Evolutionary conservation across 1,284 basidiomycete genomes (phyloP).

Genomic region (Microbotryum lychnidis-dioicae): DNA sequence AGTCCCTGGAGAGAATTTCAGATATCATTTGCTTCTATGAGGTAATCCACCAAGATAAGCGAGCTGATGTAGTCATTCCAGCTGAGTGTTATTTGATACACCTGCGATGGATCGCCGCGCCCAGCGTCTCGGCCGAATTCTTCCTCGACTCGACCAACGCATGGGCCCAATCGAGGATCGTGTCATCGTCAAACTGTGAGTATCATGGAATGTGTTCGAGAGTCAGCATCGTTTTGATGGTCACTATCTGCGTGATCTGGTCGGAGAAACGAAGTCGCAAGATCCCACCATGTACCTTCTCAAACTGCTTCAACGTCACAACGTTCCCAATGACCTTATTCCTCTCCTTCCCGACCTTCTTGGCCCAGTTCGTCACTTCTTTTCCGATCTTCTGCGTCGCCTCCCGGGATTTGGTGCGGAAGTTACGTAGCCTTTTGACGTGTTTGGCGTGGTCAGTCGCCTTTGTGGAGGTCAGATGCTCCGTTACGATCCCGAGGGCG

Average conservation of each 20-base stretch:
- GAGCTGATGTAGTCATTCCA: too few relatives aligned
- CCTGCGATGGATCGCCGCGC: conserved; percentile 19
- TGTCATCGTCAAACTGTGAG: conserved; percentile 20
- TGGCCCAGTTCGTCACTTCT: conserved; percentile 18
- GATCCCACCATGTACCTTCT: conserved; percentile 1
- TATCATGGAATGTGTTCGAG: background rate
- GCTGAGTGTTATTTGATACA: conserved; percentile 13
- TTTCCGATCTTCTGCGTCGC: conserved; percentile 12
- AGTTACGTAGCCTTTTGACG: conserved; percentile 17
- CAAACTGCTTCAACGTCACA: conserved; percentile 2
- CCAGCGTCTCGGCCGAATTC: conserved; percentile 18
- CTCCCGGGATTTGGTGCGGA: conserved; percentile 17
- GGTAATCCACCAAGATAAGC: too few relatives aligned
- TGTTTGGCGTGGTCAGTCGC: conserved; percentile 22
- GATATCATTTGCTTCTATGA: too few relatives aligned
- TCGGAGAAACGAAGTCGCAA: background rate
- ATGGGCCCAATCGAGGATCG: conserved; percentile 16
- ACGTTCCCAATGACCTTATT: conserved; percentile 10
- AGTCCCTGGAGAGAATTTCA: too few relatives aligned
- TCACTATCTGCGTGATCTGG: background rate
- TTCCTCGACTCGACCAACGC: conserved; percentile 22
- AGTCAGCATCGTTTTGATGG: background rate
- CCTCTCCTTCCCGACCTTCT: conserved; percentile 25
- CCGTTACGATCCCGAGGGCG: conserved; percentile 17
- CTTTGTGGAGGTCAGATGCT: conserved; percentile 9